Percentiles rank a stretch among this genome's conserved stretches.
These are phyloP conservation scores for Acorus gramineus DNA, from an alignment of 106 monocot species.

Conservation along the genomic window DNA sequence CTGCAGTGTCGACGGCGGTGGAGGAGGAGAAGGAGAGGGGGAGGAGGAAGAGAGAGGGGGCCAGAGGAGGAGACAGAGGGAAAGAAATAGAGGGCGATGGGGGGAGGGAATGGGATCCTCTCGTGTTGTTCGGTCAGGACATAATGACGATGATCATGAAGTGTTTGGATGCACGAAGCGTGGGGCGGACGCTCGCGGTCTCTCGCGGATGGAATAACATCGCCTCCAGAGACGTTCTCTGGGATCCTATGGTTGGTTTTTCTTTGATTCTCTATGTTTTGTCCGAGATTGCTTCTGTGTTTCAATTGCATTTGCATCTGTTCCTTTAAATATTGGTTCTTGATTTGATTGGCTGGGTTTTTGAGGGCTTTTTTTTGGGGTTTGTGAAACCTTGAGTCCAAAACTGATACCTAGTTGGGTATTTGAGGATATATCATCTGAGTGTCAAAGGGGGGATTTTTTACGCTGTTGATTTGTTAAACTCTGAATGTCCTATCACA, in stretches of 20 bases:
- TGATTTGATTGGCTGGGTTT: background rate
- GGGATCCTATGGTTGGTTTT: conserved; percentile 35
- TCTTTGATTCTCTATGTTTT: background rate
- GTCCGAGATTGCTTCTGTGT: background rate
- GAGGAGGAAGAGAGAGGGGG: too few relatives aligned
- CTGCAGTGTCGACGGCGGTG: too few relatives aligned
- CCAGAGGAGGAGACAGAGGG: too few relatives aligned
- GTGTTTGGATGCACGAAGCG: conserved; percentile 53
- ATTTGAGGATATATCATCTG: too few relatives aligned
- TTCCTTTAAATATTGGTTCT: background rate
- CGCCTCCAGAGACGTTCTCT: conserved; percentile 37
- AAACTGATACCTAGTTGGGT: too few relatives aligned
- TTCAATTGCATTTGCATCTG: background rate
- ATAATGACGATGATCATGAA: conserved; percentile 29
- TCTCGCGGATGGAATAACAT: conserved; percentile 35
- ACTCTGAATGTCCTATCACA: too few relatives aligned
- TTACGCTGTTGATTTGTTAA: too few relatives aligned
- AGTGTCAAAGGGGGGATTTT: too few relatives aligned
- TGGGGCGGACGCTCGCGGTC: conserved; percentile 41
- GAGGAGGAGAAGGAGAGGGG: background rate
- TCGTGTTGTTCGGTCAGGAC: conserved; percentile 39
- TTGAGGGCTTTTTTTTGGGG: too few relatives aligned
- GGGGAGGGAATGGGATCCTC: conserved; percentile 16
- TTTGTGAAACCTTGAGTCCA: too few relatives aligned
- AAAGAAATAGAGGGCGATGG: background rate